Base-by-base conservation (phyloP, 768 basidiomycete species). In the Postia placenta region DNA sequence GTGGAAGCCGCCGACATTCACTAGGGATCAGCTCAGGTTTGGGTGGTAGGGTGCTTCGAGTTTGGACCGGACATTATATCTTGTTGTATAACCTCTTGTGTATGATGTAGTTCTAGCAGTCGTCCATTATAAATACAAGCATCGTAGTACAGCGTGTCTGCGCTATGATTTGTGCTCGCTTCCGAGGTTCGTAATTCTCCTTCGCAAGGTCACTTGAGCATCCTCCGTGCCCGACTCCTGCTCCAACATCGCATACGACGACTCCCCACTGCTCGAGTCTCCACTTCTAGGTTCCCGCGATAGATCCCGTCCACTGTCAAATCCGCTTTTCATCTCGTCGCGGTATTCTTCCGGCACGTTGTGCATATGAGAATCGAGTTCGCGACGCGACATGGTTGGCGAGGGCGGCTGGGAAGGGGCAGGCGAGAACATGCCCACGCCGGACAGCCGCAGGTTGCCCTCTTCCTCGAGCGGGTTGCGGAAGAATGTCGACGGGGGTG, bases 1-100 rank as follows among this genome's bases (percentile, higher is more conserved):
- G 56, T 99, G 96, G 96, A 96, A 94, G 66, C 95, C 96, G 48
- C 96, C 91, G 14, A 84, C 87, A 39, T 93, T 95, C 68, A 89
- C 88, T 43, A 78, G 90, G 53, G 91, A 92, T 58, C 90, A 93
- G 68, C 72, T 93, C 51, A 80, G 91, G 51, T 93, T 93, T 59
- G 74, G 74, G 5, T 73, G 69, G 67, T 74, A 64, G 45, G 30
- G 35, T n/a, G n/a, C 19, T 49, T 37, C 41, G 28, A 17, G 39
- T 17, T 40, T 9, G 9, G 11, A 9, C 11, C 11, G 43, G 23
- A 17, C n/a, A 37, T 24, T 14, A 37, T 46, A 46, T 25, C 19
- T 17, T 39, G 38, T 7, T 35, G 20, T 46, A 37, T 35, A 33
- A 44, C 12, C 51, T 54, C 39, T 40, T 49, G 52, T 46, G 52